Evolutionary conservation across 108 stramenopile genomes (phyloP).

Genomic region (Mayamaea pseudoterrestris): DNA sequence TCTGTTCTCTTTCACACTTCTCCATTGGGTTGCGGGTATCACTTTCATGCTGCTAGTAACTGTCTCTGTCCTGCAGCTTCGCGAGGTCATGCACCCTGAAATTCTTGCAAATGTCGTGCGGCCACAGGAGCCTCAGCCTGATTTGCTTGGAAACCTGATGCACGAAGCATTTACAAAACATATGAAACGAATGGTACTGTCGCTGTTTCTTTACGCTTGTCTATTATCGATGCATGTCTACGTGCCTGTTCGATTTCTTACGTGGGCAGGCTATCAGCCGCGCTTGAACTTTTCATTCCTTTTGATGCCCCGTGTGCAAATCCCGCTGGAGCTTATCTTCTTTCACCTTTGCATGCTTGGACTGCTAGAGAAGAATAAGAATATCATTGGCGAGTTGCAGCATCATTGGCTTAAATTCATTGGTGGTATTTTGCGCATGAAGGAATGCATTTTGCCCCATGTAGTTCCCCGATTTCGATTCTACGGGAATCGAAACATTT

Average conservation of each 20-base stretch:
- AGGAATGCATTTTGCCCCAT: constrained; percentile 50
- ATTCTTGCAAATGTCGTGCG: constrained; percentile 73
- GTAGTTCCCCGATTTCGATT: constrained; percentile 43
- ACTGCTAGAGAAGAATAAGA: constrained; percentile 80
- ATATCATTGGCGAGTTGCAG: constrained; percentile 64
- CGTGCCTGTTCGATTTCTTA: constrained; percentile 41
- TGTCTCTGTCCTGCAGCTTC: constrained; percentile 82
- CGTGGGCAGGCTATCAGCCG: constrained; percentile 23
- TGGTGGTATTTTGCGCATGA: constrained; percentile 38
- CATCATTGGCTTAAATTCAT: constrained; percentile 61
- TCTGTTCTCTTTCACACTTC: constrained; percentile 55
- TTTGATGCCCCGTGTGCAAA: constrained; percentile 76
- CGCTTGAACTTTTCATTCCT: constrained; percentile 68
- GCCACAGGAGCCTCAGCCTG: constrained; percentile 97
- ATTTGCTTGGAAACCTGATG: constrained; percentile 86
- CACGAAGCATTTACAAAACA: constrained; percentile 78
- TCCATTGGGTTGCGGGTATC: constrained; percentile 91
- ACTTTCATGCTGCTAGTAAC: constrained; percentile 96
- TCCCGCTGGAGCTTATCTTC: constrained; percentile 82
- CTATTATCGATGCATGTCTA: constrained; percentile 55
- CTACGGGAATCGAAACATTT: constrained; percentile 35
- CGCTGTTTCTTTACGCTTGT: constrained; percentile 55
- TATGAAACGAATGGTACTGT: constrained; percentile 62
- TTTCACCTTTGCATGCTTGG: constrained; percentile 89
- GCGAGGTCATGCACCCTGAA: constrained; percentile 91